Evolutionary conservation across 106 monocot genomes (phyloP).

Genomic region (Allium cepa): DNA sequence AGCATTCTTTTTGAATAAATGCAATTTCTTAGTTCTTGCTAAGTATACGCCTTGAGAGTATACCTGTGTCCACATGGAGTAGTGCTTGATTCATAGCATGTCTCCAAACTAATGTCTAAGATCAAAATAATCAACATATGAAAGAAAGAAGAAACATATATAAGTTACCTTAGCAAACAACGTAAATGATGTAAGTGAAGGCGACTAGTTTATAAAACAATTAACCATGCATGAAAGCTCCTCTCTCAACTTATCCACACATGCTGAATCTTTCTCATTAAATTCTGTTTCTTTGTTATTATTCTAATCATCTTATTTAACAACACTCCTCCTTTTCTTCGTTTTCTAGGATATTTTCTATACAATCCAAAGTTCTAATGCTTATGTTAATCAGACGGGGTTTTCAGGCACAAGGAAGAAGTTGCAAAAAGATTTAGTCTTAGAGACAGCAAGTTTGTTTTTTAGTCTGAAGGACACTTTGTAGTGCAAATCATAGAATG

Average conservation of each 20-base stretch:
- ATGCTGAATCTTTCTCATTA: constrained; percentile 24
- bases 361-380: neutral
- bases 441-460: too few species aligned
- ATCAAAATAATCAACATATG: neutral
- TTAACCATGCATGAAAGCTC: constrained; percentile 94
- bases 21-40: too few species aligned
- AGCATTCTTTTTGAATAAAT: too few species aligned
- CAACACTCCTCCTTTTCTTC: constrained; percentile 8
- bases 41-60: too few species aligned
- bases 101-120: constrained; percentile 24
- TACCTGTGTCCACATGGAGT: constrained; percentile 28
- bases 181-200: neutral
- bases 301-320: constrained; percentile 4
- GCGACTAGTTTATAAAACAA: neutral
- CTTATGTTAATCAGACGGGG: too few species aligned
- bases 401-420: too few species aligned
- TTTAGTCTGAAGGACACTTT: too few species aligned
- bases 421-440: too few species aligned
- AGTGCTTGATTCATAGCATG: constrained; percentile 21
- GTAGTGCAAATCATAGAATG: too few species aligned
- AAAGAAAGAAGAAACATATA: neutral
- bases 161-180: too few species aligned
- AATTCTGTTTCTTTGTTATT: constrained; percentile 10
- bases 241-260: constrained; percentile 71
- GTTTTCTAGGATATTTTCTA: constrained; percentile 4